Conservation (phyloP, 2,329 filamentous ascomycete species). For the Monosporascus ibericus region DNA sequence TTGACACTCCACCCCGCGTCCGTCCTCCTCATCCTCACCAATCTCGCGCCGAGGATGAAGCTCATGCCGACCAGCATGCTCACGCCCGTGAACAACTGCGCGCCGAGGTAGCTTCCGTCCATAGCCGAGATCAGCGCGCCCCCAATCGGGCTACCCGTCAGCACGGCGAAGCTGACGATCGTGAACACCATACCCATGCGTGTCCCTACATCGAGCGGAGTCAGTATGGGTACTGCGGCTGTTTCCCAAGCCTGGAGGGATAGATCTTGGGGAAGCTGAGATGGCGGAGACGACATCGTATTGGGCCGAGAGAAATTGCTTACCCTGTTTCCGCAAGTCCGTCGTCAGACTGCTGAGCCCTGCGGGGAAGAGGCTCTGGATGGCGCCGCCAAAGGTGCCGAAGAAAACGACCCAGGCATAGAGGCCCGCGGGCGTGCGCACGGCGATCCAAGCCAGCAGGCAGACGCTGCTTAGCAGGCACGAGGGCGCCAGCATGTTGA, state of each 20-base stretch:
- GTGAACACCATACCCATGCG: constrained; percentile 55
- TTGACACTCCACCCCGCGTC: constrained; percentile 34
- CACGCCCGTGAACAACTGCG: constrained; percentile 42
- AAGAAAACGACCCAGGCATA: constrained; percentile 60
- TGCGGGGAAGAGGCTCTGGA: constrained; percentile 63
- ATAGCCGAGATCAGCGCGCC: constrained; percentile 40
- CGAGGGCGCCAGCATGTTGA: constrained; percentile 54
- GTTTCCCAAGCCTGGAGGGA: too few relatives aligned
- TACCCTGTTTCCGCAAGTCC: constrained; percentile 44
- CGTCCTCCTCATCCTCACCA: constrained; percentile 31
- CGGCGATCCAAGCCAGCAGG: constrained; percentile 53
- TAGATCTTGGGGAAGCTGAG: too few relatives aligned
- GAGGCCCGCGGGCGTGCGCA: constrained; percentile 41
- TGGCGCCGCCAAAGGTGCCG: constrained; percentile 56
- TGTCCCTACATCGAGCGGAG: constrained; percentile 18
- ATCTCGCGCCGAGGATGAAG: constrained; percentile 33
- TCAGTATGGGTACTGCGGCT: too few relatives aligned
- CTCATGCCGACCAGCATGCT: constrained; percentile 35
- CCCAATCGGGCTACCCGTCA: constrained; percentile 46
- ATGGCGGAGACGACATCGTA: too few relatives aligned
- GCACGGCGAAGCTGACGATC: constrained; percentile 46
- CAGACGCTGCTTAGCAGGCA: constrained; percentile 34
- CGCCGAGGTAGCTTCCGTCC: constrained; percentile 37
- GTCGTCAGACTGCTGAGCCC: constrained; percentile 49
- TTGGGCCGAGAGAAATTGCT: too few relatives aligned